Conservation (phyloP, 345 rosid genomes). For the Eucalyptus tenuipes region DNA sequence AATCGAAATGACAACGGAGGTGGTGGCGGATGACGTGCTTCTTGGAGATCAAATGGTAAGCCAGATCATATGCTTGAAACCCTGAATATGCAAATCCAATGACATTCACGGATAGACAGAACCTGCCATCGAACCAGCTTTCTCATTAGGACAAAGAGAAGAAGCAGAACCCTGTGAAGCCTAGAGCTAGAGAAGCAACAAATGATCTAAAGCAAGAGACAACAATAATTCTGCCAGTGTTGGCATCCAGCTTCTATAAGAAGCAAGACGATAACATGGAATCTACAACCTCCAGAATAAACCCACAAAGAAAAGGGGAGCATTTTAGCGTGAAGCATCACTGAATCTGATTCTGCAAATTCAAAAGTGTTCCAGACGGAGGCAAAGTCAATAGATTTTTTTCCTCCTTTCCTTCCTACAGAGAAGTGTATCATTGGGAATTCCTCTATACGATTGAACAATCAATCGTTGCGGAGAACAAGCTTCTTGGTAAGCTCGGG, state of each 20-base stretch:
- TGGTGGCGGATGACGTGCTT: conserved; percentile 41
- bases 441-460: background rate
- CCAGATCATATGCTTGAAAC: conserved; percentile 59
- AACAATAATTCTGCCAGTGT: background rate
- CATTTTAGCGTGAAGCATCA: background rate
- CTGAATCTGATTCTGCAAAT: background rate
- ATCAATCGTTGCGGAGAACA: background rate
- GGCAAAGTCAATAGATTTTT: background rate
- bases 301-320: background rate
- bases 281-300: background rate
- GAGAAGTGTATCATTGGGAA: background rate
- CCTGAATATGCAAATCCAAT: conserved; percentile 66
- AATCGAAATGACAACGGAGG: conserved; percentile 37
- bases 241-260: background rate
- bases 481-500: background rate
- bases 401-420: background rate
- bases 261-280: background rate
- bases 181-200: background rate
- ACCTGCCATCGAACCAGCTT: conserved; percentile 30
- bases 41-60: conserved; percentile 35
- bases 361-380: background rate
- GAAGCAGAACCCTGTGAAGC: background rate
- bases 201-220: background rate
- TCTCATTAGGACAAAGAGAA: background rate
- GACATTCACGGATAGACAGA: conserved; percentile 69